A percentile compares a stretch with the other conserved stretches of the same genome.
phyloP scores from a whole-genome alignment of 352 stramenopile genomes.

The Phytopythium montanum region DNA sequence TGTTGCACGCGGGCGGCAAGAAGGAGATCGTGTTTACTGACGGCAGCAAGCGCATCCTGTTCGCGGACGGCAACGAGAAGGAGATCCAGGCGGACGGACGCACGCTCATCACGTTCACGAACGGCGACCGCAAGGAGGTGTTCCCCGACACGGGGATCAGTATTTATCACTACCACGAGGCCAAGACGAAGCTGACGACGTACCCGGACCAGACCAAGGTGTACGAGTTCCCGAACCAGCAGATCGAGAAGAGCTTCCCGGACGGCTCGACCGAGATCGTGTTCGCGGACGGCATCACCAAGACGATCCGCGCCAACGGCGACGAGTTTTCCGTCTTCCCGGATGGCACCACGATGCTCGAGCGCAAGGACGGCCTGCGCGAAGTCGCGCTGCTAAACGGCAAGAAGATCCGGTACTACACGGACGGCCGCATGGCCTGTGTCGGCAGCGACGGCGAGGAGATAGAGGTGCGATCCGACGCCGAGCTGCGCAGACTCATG shows the following conservation, averaged over 20 bases:
- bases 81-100: slow-evolving; percentile 88
- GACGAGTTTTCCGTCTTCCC: slow-evolving; percentile 82
- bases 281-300: slow-evolving; percentile 94
- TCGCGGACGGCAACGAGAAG: slow-evolving; percentile 93
- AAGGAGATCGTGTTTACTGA: slow-evolving; percentile 56
- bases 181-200: slow-evolving; percentile 93
- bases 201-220: slow-evolving; percentile 93
- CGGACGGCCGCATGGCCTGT: slow-evolving; percentile 66
- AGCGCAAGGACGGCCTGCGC: slow-evolving; percentile 59
- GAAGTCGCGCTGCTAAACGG: slow-evolving; percentile 78
- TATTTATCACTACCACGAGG: slow-evolving; percentile 94
- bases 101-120: slow-evolving; percentile 90
- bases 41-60: slow-evolving; percentile 74
- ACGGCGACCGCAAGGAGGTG: slow-evolving; percentile 95
- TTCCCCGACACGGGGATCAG: slow-evolving; percentile 83
- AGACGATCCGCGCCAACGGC: slow-evolving; percentile 71
- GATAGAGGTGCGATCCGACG: slow-evolving; percentile 56
- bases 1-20: slow-evolving; percentile 56
- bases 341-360: slow-evolving; percentile 81
- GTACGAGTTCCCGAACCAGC: slow-evolving; percentile 96
- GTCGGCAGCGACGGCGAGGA: slow-evolving; percentile 40
- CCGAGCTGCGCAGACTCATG: slow-evolving; percentile 58
- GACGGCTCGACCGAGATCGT: slow-evolving; percentile 93
- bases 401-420: slow-evolving; percentile 71
- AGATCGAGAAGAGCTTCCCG: slow-evolving; percentile 92